phyloP scores from a whole-genome alignment of 2,329 filamentous ascomycete genomes.

The Xylariales sp. region DNA sequence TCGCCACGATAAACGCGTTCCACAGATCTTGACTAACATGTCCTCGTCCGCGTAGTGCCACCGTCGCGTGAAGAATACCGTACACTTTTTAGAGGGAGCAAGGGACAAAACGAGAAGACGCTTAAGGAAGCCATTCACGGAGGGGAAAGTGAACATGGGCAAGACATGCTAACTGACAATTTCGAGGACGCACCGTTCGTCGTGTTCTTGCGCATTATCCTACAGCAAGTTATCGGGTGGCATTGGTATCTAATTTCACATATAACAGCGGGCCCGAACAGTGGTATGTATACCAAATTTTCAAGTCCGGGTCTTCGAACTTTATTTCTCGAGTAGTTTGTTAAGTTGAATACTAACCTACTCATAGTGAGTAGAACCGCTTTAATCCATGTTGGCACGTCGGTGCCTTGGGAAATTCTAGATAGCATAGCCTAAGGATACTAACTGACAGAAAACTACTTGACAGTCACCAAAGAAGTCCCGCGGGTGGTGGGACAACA shows the following conservation, averaged over 20 bases:
- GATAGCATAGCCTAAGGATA: slow-evolving; percentile 51
- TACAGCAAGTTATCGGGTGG: slow-evolving; percentile 32
- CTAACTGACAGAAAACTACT: slow-evolving; percentile 46
- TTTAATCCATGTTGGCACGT: too few species aligned
- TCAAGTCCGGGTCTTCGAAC: not conserved
- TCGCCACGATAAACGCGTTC: too few species aligned
- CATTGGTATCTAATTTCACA: slow-evolving; percentile 31
- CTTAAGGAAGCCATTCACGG: not conserved
- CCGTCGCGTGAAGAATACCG: slow-evolving; percentile 29
- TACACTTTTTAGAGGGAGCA: slow-evolving; percentile 16
- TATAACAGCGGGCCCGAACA: slow-evolving; percentile 59
- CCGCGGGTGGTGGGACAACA: slow-evolving; percentile 57
- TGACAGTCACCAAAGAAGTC: slow-evolving; percentile 56
- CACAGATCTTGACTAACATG: not conserved
- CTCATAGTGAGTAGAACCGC: not conserved
- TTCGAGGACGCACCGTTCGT: slow-evolving; percentile 30
- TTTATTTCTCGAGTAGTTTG: not conserved
- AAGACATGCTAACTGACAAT: slow-evolving; percentile 14
- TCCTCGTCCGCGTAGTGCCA: not conserved
- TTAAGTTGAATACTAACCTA: not conserved
- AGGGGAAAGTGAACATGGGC: slow-evolving; percentile 8
- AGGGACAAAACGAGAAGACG: not conserved
- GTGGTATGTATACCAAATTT: slow-evolving; percentile 66
- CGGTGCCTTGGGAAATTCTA: too few species aligned
- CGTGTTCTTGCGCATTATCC: slow-evolving; percentile 29